Evolutionary conservation across 2,329 filamentous ascomycete genomes (phyloP).

Genomic region (Alternaria novae-zelandiae): DNA sequence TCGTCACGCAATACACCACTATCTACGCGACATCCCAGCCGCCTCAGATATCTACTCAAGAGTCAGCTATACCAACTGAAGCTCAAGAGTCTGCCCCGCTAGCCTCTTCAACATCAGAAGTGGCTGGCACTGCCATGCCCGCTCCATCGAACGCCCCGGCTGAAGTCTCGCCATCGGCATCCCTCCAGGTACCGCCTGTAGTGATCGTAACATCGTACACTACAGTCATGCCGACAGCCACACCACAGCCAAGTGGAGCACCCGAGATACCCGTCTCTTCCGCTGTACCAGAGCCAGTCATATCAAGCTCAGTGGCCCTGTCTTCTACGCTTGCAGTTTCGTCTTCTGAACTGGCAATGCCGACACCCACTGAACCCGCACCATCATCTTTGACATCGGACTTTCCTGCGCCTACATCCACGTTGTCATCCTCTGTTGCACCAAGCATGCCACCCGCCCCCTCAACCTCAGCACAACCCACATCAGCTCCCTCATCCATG

Average conservation of each 20-base stretch:
- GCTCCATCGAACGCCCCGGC: slow-evolving; percentile 10
- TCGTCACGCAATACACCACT: slow-evolving; percentile 40
- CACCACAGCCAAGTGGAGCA: slow-evolving; percentile 3
- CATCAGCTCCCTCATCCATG: neutral
- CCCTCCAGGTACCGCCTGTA: slow-evolving; percentile 32
- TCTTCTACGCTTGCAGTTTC: neutral
- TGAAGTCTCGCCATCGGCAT: slow-evolving; percentile 16
- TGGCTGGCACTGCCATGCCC: neutral
- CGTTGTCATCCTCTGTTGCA: neutral
- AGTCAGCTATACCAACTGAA: slow-evolving; percentile 9
- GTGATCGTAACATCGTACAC: slow-evolving; percentile 42
- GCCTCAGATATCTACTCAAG: slow-evolving; percentile 1
- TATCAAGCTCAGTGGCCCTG: neutral
- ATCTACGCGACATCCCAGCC: slow-evolving; percentile 23
- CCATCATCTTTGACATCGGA: neutral
- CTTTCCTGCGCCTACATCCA: neutral
- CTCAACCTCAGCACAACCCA: slow-evolving; percentile 2
- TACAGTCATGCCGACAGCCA: slow-evolving; percentile 24
- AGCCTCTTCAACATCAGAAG: neutral
- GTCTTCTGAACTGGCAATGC: neutral
- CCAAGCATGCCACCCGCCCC: neutral
- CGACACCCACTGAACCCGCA: neutral
- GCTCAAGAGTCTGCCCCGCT: slow-evolving; percentile 1
- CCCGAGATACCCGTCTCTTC: slow-evolving; percentile 3
- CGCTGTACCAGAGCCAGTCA: neutral